phyloP scores from a whole-genome alignment of 2,329 filamentous ascomycete genomes.

The Verticillium zaregamsianum region DNA sequence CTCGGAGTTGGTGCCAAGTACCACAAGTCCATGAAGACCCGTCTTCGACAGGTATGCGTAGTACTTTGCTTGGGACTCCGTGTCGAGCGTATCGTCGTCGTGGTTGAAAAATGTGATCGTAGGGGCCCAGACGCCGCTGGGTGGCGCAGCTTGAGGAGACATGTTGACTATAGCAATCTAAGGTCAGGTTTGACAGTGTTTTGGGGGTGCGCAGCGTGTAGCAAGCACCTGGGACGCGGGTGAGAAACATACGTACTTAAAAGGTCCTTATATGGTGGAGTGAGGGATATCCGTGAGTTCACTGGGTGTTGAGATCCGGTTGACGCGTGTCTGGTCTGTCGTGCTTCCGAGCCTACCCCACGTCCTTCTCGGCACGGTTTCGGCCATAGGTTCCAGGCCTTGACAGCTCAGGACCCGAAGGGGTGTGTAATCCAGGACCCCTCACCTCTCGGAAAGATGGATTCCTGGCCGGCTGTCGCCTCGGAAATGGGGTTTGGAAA shows the following conservation, averaged over 20 bases:
- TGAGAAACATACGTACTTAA: neutral
- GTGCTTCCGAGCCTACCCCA: neutral
- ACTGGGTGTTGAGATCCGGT: neutral
- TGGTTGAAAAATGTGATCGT: conserved; percentile 52
- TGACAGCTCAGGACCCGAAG: neutral
- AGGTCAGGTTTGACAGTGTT: neutral
- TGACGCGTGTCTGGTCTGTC: neutral
- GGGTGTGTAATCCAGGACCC: neutral
- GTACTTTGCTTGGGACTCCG: conserved; percentile 44
- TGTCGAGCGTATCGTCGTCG: conserved; percentile 41
- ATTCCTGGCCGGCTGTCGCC: neutral
- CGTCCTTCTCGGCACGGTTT: neutral
- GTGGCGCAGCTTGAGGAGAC: conserved; percentile 11
- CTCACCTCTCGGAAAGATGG: neutral
- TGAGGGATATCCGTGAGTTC: neutral
- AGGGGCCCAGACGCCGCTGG: conserved; percentile 43
- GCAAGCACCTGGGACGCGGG: neutral
- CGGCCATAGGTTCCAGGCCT: neutral
- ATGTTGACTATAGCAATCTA: neutral
- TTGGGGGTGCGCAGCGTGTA: neutral
- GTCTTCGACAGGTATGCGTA: conserved; percentile 45
- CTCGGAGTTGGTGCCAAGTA: conserved; percentile 53
- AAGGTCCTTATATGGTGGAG: neutral
- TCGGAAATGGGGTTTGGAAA: neutral
- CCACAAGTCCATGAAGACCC: conserved; percentile 46